Percentiles rank a stretch among this genome's conserved stretches.
Evolutionary conservation across 2,329 filamentous ascomycete species (phyloP).

Genomic region (Botrytis squamosa): DNA sequence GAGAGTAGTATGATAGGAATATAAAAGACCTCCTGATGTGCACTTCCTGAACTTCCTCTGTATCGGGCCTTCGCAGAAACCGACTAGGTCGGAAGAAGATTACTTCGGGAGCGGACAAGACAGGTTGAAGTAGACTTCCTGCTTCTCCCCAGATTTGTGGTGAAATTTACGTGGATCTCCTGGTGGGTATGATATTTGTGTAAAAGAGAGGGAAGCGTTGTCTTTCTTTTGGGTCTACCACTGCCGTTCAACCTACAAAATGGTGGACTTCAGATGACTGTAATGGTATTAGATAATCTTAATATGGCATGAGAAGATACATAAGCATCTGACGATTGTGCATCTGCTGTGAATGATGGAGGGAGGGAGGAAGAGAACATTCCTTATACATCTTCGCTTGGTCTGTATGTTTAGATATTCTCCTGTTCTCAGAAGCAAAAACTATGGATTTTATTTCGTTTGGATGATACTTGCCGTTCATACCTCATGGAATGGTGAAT

Average conservation of each 20-base stretch:
- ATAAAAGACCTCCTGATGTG: not conserved
- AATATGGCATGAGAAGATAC: fast-evolving
- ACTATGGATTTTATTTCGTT: fast-evolving
- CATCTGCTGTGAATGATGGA: not conserved
- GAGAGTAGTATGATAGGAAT: not conserved
- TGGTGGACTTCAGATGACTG: not conserved
- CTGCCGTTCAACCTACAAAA: not conserved
- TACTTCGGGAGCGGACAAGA: fast-evolving
- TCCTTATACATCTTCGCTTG: fast-evolving
- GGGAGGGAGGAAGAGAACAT: not conserved
- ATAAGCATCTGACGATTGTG: not conserved
- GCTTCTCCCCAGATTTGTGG: fast-evolving
- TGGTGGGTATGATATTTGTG: fast-evolving
- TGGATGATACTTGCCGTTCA: fast-evolving
- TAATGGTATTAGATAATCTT: not conserved
- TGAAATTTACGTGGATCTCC: fast-evolving
- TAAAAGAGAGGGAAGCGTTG: not conserved
- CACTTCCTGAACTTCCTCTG: not conserved
- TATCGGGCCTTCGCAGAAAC: not conserved
- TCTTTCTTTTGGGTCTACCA: not conserved
- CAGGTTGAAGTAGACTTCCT: not conserved
- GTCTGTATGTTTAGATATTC: fast-evolving
- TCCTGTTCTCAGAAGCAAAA: not conserved
- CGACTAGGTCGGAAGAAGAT: not conserved
- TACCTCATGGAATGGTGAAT: not conserved